Conservation (phyloP, 2,329 filamentous ascomycete genomes). For the Colletotrichum caudatum region DNA sequence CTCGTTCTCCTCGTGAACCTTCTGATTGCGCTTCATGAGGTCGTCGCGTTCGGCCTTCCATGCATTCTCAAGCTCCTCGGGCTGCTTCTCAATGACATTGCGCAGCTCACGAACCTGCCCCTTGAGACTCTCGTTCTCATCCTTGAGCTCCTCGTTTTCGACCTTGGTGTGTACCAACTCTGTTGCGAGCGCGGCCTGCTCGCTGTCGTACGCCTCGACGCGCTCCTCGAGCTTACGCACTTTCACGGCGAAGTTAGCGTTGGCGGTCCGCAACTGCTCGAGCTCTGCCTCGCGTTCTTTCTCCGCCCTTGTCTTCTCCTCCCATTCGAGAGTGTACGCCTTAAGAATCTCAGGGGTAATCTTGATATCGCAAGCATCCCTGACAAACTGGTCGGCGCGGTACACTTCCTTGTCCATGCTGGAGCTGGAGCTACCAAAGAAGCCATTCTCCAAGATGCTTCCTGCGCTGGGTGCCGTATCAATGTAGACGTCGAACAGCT, state of each 20-base stretch:
- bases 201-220: slow-evolving; percentile 86
- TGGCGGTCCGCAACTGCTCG: slow-evolving; percentile 76
- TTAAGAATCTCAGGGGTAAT: slow-evolving; percentile 86
- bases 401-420: slow-evolving; percentile 95
- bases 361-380: slow-evolving; percentile 89
- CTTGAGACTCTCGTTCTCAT: slow-evolving; percentile 89
- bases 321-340: slow-evolving; percentile 87
- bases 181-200: slow-evolving; percentile 91
- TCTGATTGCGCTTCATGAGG: slow-evolving; percentile 90
- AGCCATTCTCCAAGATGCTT: slow-evolving; percentile 93
- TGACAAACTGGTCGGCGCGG: slow-evolving; percentile 90
- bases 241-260: slow-evolving; percentile 75
- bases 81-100: slow-evolving; percentile 89
- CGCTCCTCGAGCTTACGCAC: slow-evolving; percentile 90
- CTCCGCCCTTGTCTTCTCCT: slow-evolving; percentile 86
- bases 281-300: slow-evolving; percentile 87
- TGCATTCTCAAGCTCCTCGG: slow-evolving; percentile 84
- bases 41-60: slow-evolving; percentile 89
- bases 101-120: slow-evolving; percentile 88
- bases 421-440: slow-evolving; percentile 93
- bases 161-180: slow-evolving; percentile 94
- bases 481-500: slow-evolving; percentile 96
- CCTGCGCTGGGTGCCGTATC: slow-evolving; percentile 93
- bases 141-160: slow-evolving; percentile 88
- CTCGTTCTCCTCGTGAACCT: slow-evolving; percentile 94